Percentiles rank a stretch among this genome's conserved stretches.
These are phyloP conservation scores for Lantana camara DNA, from an alignment of 257 asterid species.

Conservation along the genomic window DNA sequence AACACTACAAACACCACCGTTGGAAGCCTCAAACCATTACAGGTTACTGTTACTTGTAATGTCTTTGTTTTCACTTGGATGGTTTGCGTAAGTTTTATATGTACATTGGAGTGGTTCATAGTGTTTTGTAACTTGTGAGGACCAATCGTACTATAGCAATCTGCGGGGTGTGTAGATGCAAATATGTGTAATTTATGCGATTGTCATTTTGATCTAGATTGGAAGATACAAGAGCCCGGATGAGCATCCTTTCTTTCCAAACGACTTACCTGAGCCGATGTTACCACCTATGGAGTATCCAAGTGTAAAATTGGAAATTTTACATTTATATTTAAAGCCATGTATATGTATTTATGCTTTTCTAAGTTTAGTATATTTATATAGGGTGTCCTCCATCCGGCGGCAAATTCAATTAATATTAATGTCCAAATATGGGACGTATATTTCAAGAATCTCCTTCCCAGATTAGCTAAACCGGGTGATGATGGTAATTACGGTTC, in stretches of 20 bases:
- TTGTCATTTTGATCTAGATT: conserved; percentile 44
- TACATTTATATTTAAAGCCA: background rate
- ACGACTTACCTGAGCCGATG: conserved; percentile 59
- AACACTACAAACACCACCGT: too few species aligned
- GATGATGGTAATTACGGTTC: conserved; percentile 88
- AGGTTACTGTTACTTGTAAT: too few species aligned
- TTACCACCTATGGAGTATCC: conserved; percentile 89
- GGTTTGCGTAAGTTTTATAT: too few species aligned
- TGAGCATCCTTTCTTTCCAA: conserved; percentile 87
- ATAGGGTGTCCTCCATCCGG: conserved; percentile 71
- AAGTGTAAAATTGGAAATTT: conserved; percentile 36
- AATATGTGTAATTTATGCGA: background rate
- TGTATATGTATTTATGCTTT: background rate
- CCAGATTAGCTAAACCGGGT: conserved; percentile 74
- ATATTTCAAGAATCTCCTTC: conserved; percentile 79
- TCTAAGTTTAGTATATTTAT: background rate
- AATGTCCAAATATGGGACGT: conserved; percentile 67
- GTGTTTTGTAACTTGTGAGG: too few species aligned
- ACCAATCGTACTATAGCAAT: too few species aligned
- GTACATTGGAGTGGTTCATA: too few species aligned
- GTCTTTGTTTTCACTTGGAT: too few species aligned
- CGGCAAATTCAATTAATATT: conserved; percentile 66
- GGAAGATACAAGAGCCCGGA: conserved; percentile 89
- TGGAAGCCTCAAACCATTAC: too few species aligned
- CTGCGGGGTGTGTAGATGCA: too few species aligned